Conservation (phyloP, 768 basidiomycete genomes). For the Amanita inopinata region DNA sequence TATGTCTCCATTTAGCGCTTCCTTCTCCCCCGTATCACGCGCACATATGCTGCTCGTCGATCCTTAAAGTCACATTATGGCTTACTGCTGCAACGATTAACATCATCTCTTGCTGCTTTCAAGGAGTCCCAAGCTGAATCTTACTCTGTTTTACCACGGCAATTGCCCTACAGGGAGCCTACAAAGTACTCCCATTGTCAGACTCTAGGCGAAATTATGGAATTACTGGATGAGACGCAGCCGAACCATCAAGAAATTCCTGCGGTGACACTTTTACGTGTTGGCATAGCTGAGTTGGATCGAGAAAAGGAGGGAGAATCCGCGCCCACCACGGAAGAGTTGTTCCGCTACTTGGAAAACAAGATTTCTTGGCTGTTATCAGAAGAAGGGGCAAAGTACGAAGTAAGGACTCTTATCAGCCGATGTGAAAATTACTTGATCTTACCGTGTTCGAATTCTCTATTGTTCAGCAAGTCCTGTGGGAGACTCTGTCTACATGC, state of each 20-base stretch:
- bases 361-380: constrained; percentile 49
- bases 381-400: constrained; percentile 40
- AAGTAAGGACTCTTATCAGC: constrained; percentile 34
- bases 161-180: constrained; percentile 40
- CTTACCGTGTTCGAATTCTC: constrained; percentile 2
- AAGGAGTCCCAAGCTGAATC: constrained; percentile 47
- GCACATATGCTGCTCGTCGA: constrained; percentile 48
- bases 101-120: constrained; percentile 42
- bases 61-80: constrained; percentile 54
- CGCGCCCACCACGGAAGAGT: constrained; percentile 43
- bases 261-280: constrained; percentile 50
- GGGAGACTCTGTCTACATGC: constrained; percentile 48
- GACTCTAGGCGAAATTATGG: constrained; percentile 34
- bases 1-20: constrained; percentile 39
- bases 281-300: constrained; percentile 42
- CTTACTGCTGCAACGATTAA: constrained; percentile 43
- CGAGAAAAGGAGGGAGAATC: constrained; percentile 25
- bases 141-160: constrained; percentile 47
- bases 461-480: constrained; percentile 36
- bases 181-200: constrained; percentile 31
- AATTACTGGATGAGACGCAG: constrained; percentile 19
- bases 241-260: constrained; percentile 28
- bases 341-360: constrained; percentile 49
- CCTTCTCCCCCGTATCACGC: constrained; percentile 56
- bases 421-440: too few relatives aligned